Evolutionary conservation across 2,329 filamentous ascomycete genomes (phyloP).

Genomic region (Beauveria rudraprayagi): DNA sequence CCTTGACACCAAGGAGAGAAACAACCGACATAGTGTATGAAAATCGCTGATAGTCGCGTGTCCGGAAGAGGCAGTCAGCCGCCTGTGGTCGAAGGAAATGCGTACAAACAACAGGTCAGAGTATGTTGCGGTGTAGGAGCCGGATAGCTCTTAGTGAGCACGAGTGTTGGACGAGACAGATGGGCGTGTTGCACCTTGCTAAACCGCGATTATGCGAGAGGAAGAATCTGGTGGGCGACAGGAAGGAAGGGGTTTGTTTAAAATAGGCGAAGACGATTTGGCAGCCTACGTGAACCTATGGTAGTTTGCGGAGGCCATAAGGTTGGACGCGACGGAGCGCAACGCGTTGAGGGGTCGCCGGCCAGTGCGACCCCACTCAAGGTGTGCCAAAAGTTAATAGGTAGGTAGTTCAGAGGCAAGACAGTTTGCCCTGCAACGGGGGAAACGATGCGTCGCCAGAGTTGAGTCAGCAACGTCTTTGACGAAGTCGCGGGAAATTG

Average conservation of each 20-base stretch:
- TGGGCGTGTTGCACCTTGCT: background rate
- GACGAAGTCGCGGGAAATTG: too few relatives aligned
- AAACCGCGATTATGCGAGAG: background rate
- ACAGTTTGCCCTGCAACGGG: too few relatives aligned
- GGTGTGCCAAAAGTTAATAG: too few relatives aligned
- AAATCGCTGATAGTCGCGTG: background rate
- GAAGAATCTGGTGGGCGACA: background rate
- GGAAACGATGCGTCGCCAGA: too few relatives aligned
- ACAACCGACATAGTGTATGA: slow-evolving; percentile 74
- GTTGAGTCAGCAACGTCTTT: too few relatives aligned
- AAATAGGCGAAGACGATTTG: background rate
- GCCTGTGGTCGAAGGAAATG: background rate
- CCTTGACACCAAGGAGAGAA: slow-evolving; percentile 88
- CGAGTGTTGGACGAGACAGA: background rate
- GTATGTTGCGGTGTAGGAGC: slow-evolving; percentile 4
- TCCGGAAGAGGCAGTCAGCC: background rate
- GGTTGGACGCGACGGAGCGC: slow-evolving; percentile 21
- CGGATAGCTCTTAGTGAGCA: background rate
- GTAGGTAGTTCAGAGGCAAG: too few relatives aligned
- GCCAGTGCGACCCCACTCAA: background rate
- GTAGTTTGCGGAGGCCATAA: slow-evolving; percentile 10
- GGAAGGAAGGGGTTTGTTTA: background rate
- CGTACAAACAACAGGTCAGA: background rate
- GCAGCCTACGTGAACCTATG: slow-evolving; percentile 1
- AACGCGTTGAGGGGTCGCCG: slow-evolving; percentile 24